Percentiles rank a stretch among this genome's conserved stretches.
phyloP scores from a whole-genome alignment of 1,139 yeast genomes.

The Yamadazyma trypodendri region DNA sequence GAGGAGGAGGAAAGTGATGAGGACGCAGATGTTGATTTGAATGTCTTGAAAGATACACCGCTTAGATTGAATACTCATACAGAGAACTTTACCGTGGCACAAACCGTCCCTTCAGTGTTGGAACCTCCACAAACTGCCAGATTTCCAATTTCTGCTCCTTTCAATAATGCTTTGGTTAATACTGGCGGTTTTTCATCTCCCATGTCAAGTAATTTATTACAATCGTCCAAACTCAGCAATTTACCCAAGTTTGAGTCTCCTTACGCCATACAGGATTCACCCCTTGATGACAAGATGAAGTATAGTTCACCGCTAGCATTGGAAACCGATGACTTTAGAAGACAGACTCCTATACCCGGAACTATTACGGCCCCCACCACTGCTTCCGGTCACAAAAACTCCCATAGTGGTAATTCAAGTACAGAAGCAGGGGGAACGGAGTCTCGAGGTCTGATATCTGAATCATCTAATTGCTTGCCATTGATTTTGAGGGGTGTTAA shows the following conservation, averaged over 20 bases:
- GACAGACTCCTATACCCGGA: slow-evolving; percentile 8
- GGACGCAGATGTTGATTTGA: slow-evolving; percentile 35
- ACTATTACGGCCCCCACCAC: neutral
- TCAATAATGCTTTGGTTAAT: slow-evolving; percentile 9
- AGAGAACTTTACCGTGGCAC: slow-evolving; percentile 15
- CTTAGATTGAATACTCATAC: slow-evolving; percentile 28
- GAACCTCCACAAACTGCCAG: slow-evolving; percentile 5
- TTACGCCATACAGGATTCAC: slow-evolving; percentile 24
- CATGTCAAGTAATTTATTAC: slow-evolving; percentile 12
- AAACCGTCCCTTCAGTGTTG: slow-evolving; percentile 4
- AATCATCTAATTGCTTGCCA: slow-evolving; percentile 58
- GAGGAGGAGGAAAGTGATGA: slow-evolving; percentile 29
- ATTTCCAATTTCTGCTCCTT: slow-evolving; percentile 5
- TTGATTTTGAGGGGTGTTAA: slow-evolving; percentile 63
- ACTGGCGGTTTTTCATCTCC: slow-evolving; percentile 30
- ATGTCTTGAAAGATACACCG: slow-evolving; percentile 20
- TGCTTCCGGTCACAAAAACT: neutral
- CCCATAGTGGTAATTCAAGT: neutral
- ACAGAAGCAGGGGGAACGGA: neutral
- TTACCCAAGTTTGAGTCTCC: slow-evolving; percentile 30
- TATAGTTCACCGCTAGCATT: slow-evolving; percentile 16
- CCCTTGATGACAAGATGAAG: slow-evolving; percentile 14
- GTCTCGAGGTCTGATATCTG: slow-evolving; percentile 18
- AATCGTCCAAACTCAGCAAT: slow-evolving; percentile 9
- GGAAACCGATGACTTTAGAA: slow-evolving; percentile 15